Base-by-base conservation (phyloP, 805 yeast genomes). In the Pichia manshurica region DNA sequence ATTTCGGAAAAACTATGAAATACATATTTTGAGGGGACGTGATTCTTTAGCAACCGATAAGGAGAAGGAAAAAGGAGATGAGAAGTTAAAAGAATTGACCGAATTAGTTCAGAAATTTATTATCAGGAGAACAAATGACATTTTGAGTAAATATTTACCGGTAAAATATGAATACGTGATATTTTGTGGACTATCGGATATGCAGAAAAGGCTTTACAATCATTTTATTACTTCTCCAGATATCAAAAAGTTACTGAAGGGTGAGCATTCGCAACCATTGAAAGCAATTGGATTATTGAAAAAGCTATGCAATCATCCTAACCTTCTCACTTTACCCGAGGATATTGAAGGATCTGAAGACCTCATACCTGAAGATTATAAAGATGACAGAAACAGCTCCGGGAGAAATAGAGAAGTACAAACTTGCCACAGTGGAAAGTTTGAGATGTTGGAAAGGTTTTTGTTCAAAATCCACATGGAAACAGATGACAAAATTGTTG, bases 161-260 rank as follows among this genome's bases (percentile, higher is more conserved):
- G 87, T 95, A 53, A 93, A 93, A 65, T 90, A 89, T 62, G 99
- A 93, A 64, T 96, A 93, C 65, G 98, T 93, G 20, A 85, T 93
- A n/a, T 93, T 91, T 64, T 89, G 93, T 51, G 83, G 82, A 38
- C 68, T 93, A 47, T 76, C 91, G 1, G 87, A 87, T 0, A 74
- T 90, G 66, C 99, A 93, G 65, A 67, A 71, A 44, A 65, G 72
- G 1, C 64, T 93, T 1, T 93, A 93, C 60, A 70, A 77, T 45
- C 83, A 82, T 54, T 87, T 86, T 56, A 75, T 89, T 45, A 78
- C 85, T 12, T 82, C 95, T 5, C 88, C 93, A 1, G 93, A 82
- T 45, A 82, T 88, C 54, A 77, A 73, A 43, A 78, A 77, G 53
- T 64, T 87, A 10, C 56, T 87, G n/a, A 75, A 69, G 52, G 88